These are phyloP conservation scores for Casuarina equisetifolia DNA, from an alignment of 306 rosid genomes.

Conservation along the genomic window DNA sequence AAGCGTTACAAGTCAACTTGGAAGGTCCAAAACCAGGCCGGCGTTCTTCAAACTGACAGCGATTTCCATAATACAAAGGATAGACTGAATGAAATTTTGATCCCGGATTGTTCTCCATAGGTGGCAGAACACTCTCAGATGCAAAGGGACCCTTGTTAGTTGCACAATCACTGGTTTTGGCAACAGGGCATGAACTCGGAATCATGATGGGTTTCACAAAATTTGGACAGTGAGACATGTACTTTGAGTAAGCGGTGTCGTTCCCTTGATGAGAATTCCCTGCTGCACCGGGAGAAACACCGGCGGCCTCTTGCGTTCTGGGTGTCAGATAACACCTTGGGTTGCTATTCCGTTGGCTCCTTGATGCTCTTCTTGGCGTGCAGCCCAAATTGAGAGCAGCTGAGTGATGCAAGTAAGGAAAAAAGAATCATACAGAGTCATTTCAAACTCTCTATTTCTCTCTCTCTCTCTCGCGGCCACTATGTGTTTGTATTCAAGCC, in stretches of 20 bases:
- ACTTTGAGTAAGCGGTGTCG: slow-evolving; percentile 8
- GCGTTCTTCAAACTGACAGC: slow-evolving; percentile 17
- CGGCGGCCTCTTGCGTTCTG: slow-evolving; percentile 26
- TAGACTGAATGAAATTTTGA: slow-evolving; percentile 35
- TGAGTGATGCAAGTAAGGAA: slow-evolving; percentile 27
- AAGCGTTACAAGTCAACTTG: slow-evolving; percentile 22
- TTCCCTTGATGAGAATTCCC: slow-evolving; percentile 28
- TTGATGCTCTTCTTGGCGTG: slow-evolving; percentile 53
- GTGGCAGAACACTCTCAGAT: slow-evolving; percentile 24
- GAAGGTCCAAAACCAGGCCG: slow-evolving; percentile 21
- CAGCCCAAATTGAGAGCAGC: slow-evolving; percentile 83
- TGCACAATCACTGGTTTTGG: background rate
- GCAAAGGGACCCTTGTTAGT: slow-evolving; percentile 1
- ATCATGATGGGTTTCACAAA: slow-evolving; percentile 20
- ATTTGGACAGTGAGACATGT: slow-evolving; percentile 31
- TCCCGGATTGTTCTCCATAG: slow-evolving; percentile 28
- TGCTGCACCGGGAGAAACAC: slow-evolving; percentile 4
- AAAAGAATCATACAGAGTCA: slow-evolving; percentile 10
- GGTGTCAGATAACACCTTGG: slow-evolving; percentile 58
- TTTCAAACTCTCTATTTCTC: background rate
- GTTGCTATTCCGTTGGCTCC: slow-evolving; percentile 59
- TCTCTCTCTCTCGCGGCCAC: background rate
- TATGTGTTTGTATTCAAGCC: background rate
- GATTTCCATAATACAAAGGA: slow-evolving; percentile 48
- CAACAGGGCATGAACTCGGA: slow-evolving; percentile 14